Percentiles rank a stretch among this genome's conserved stretches.
phyloP scores from a whole-genome alignment of 2,329 filamentous ascomycete genomes.

The Tolypocladium nubicola region DNA sequence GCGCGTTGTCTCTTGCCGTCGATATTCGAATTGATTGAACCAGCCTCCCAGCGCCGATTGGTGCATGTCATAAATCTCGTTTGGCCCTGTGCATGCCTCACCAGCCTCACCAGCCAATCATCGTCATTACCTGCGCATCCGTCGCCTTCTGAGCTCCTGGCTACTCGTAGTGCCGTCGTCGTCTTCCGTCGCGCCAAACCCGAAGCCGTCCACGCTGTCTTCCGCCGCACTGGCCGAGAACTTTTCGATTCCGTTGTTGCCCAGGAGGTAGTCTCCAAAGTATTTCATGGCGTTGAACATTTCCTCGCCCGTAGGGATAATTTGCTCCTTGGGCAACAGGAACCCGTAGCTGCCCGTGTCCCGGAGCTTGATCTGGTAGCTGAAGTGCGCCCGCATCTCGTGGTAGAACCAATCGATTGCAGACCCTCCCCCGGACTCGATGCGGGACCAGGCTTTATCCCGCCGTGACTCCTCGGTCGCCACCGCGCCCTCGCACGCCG shows the following conservation, averaged over 20 bases:
- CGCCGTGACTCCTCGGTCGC: constrained; percentile 12
- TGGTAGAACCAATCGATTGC: constrained; percentile 95
- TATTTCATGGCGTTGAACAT: constrained; percentile 74
- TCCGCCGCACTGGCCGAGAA: constrained; percentile 13
- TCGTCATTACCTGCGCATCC: constrained; percentile 12
- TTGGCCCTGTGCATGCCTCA: background rate
- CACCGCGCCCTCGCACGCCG: constrained; percentile 77
- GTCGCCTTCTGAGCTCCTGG: constrained; percentile 20
- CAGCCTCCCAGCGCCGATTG: background rate
- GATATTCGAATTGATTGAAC: background rate
- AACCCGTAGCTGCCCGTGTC: constrained; percentile 95
- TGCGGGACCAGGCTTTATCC: constrained; percentile 25
- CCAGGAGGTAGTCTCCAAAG: constrained; percentile 69
- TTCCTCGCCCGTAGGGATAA: constrained; percentile 83
- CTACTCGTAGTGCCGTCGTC: background rate
- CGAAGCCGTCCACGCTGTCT: constrained; percentile 6
- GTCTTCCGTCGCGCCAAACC: constrained; percentile 6
- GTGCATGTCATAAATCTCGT: background rate
- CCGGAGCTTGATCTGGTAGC: constrained; percentile 88
- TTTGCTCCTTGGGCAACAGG: constrained; percentile 74
- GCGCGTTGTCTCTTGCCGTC: background rate
- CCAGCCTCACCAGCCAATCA: background rate
- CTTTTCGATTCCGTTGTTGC: constrained; percentile 55
- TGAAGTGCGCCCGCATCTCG: constrained; percentile 68
- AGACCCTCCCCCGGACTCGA: constrained; percentile 72